These are phyloP conservation scores for barrel medic (Medicago truncatula) DNA, from an alignment of 306 rosid species.

Conservation along the genomic window DNA sequence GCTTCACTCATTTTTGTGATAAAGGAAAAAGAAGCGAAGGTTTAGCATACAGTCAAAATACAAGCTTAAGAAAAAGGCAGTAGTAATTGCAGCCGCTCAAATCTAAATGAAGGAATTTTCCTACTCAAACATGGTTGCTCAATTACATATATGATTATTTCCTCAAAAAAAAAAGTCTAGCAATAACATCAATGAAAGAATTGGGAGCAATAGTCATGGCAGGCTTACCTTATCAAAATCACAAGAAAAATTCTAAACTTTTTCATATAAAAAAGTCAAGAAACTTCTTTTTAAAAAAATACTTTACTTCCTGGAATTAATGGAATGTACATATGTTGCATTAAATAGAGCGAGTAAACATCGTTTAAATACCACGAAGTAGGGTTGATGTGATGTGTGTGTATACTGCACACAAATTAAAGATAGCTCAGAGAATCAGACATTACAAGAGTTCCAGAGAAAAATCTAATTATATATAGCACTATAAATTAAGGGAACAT, in stretches of 20 bases:
- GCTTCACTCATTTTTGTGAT: slow-evolving; percentile 26
- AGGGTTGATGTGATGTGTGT: not conserved
- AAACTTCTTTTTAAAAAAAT: not conserved
- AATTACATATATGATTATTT: slow-evolving; percentile 1
- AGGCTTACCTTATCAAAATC: not conserved
- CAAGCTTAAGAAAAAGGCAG: slow-evolving; percentile 19
- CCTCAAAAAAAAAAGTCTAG: slow-evolving; percentile 4
- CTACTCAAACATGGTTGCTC: slow-evolving; percentile 33
- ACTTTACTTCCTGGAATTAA: not conserved
- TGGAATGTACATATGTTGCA: slow-evolving; percentile 2
- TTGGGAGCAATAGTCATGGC: slow-evolving; percentile 6
- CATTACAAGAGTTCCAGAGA: slow-evolving; percentile 16
- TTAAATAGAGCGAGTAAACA: not conserved
- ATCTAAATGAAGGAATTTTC: slow-evolving; percentile 21
- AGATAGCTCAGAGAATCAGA: slow-evolving; percentile 25
- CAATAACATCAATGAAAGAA: slow-evolving; percentile 7
- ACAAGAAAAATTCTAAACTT: not conserved
- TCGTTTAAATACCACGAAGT: not conserved
- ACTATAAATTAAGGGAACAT: slow-evolving; percentile 2
- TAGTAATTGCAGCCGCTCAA: slow-evolving; percentile 23
- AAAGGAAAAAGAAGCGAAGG: slow-evolving; percentile 21
- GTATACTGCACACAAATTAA: slow-evolving; percentile 12
- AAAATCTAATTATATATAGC: slow-evolving; percentile 33
- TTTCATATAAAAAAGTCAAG: not conserved
- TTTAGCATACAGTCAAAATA: slow-evolving; percentile 13